phyloP scores from a whole-genome alignment of 2,329 filamentous ascomycete genomes.

The Fulvia fulva region DNA sequence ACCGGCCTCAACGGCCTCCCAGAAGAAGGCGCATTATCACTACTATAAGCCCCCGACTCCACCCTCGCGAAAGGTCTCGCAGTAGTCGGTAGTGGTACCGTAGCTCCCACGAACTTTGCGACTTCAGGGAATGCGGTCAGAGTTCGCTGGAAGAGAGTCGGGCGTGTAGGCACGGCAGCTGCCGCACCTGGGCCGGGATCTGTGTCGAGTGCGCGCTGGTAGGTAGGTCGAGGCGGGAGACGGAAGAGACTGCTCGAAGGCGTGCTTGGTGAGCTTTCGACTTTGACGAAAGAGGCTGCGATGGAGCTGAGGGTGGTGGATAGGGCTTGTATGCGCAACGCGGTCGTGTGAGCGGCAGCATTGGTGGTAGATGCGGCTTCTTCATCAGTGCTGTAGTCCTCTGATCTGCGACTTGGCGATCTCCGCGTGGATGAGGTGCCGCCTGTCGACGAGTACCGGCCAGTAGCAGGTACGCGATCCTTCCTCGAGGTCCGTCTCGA shows the following conservation, averaged over 20 bases:
- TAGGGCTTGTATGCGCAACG: background rate
- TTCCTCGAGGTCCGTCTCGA: background rate
- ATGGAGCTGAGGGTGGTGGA: background rate
- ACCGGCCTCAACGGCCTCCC: background rate
- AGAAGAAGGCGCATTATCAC: background rate
- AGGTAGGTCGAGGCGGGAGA: background rate
- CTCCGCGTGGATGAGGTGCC: background rate
- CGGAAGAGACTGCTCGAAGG: background rate
- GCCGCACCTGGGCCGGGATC: background rate
- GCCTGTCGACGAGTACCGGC: background rate
- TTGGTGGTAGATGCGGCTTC: background rate
- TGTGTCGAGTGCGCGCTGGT: background rate
- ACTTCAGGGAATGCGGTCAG: background rate
- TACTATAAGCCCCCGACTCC: background rate
- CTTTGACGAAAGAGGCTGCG: background rate
- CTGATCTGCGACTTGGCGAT: background rate
- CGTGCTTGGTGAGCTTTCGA: background rate
- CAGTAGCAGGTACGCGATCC: background rate
- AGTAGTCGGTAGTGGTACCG: background rate
- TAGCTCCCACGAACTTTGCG: background rate
- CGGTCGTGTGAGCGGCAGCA: background rate
- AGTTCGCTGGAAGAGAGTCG: background rate
- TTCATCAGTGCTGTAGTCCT: background rate
- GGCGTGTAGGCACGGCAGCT: background rate
- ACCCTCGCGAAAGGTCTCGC: background rate